Evolutionary conservation across 225 moss, liverwort and hornwort species (phyloP).

Genomic region (Marchantia paleacea): DNA sequence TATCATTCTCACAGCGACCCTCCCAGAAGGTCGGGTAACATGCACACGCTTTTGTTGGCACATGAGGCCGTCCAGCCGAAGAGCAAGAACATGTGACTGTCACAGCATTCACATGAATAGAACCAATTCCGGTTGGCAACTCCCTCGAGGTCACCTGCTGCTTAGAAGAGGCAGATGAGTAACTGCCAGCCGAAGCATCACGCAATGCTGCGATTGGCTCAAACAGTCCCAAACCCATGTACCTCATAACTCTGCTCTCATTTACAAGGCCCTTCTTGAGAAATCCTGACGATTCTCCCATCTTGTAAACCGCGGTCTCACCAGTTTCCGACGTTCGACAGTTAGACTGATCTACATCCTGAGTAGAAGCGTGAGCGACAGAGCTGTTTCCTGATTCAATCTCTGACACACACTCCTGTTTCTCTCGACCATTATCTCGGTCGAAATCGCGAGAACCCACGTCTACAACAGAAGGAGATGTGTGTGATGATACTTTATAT

Average conservation of each 20-base stretch:
- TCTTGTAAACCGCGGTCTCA: neutral
- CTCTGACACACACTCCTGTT: neutral
- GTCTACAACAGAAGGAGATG: neutral
- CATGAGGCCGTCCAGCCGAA: constrained; percentile 24
- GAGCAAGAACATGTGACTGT: constrained; percentile 38
- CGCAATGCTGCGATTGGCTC: neutral
- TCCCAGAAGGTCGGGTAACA: constrained; percentile 31
- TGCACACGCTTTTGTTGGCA: constrained; percentile 31
- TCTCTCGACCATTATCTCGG: neutral
- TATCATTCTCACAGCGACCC: neutral
- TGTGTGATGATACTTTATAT: neutral
- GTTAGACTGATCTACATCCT: neutral
- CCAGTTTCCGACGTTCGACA: neutral
- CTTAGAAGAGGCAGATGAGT: neutral
- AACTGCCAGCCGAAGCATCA: neutral
- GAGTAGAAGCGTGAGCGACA: neutral
- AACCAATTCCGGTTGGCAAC: constrained; percentile 28
- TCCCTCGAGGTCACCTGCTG: constrained; percentile 1
- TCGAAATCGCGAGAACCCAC: neutral
- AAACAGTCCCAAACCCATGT: neutral
- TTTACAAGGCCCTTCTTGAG: neutral
- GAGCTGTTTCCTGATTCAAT: neutral
- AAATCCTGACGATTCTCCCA: neutral
- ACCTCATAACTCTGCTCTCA: neutral
- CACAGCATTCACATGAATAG: constrained; percentile 42